These are phyloP conservation scores for Collybia mongolica DNA, from an alignment of 768 basidiomycete species.

Conservation along the genomic window DNA sequence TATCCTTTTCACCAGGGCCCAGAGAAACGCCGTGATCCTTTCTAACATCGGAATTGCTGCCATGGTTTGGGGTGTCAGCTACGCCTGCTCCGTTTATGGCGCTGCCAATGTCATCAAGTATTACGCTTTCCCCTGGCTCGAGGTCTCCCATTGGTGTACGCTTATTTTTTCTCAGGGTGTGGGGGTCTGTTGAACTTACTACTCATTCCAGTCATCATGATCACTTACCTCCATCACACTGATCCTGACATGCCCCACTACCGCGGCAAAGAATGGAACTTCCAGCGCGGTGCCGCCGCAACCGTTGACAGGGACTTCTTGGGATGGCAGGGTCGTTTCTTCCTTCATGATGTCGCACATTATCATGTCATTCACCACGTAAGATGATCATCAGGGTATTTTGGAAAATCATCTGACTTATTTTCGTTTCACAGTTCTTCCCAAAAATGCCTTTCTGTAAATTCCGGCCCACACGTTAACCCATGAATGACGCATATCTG, in stretches of 20 bases:
- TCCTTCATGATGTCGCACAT: conserved; percentile 65
- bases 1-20: conserved; percentile 51
- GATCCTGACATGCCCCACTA: conserved; percentile 58
- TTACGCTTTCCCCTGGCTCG: conserved; percentile 55
- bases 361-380: conserved; percentile 65
- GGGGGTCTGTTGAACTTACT: neutral
- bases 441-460: conserved; percentile 19
- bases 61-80: conserved; percentile 41
- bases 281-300: conserved; percentile 59
- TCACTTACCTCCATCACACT: conserved; percentile 68
- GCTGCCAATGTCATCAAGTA: conserved; percentile 41
- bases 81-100: conserved; percentile 37
- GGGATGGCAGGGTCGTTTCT: conserved; percentile 65
- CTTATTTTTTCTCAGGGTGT: conserved; percentile 1
- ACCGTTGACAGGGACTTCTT: conserved; percentile 59
- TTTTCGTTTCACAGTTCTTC: conserved; percentile 13
- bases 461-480: neutral
- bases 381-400: conserved; percentile 11
- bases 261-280: conserved; percentile 56
- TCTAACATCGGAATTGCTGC: conserved; percentile 57
- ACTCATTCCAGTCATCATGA: conserved; percentile 42
- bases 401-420: too few relatives aligned
- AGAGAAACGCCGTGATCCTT: conserved; percentile 50
- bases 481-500: neutral
- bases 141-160: conserved; percentile 56